phyloP scores from a whole-genome alignment of 306 rosid species.

The Sphenostylis stenocarpa region DNA sequence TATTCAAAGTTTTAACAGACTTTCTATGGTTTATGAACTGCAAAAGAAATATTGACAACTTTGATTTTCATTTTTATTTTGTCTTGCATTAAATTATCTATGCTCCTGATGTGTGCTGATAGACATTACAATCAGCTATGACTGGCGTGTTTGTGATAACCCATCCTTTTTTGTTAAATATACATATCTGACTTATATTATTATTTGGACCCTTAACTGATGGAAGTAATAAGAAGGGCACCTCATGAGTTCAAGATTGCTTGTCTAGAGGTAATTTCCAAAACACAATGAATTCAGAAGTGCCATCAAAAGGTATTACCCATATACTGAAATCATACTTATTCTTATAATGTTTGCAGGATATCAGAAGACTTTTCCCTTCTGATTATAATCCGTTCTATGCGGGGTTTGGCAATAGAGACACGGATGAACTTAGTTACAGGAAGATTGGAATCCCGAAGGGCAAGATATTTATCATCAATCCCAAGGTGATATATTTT shows the following conservation, averaged over 20 bases:
- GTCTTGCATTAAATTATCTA: background rate
- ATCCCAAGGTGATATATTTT: constrained; percentile 71
- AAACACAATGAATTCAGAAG: constrained; percentile 19
- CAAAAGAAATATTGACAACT: background rate
- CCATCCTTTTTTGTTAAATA: background rate
- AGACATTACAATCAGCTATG: background rate
- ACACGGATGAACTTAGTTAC: constrained; percentile 95
- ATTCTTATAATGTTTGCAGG: constrained; percentile 49
- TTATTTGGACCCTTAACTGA: constrained; percentile 24
- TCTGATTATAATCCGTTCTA: constrained; percentile 92
- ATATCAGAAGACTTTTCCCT: constrained; percentile 86
- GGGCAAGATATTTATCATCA: constrained; percentile 93
- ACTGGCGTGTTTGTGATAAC: background rate
- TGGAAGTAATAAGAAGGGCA: constrained; percentile 92
- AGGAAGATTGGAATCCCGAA: constrained; percentile 92
- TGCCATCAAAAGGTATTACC: background rate
- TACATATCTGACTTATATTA: background rate
- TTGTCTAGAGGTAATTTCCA: constrained; percentile 77
- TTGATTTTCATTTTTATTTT: background rate
- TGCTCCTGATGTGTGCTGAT: background rate
- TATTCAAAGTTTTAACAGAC: background rate
- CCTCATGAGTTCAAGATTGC: constrained; percentile 99
- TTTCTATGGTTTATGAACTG: background rate
- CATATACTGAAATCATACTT: background rate
- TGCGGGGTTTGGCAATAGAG: constrained; percentile 94